Evolutionary conservation across 768 basidiomycete species (phyloP).

Genomic region (Suillus brevipes): DNA sequence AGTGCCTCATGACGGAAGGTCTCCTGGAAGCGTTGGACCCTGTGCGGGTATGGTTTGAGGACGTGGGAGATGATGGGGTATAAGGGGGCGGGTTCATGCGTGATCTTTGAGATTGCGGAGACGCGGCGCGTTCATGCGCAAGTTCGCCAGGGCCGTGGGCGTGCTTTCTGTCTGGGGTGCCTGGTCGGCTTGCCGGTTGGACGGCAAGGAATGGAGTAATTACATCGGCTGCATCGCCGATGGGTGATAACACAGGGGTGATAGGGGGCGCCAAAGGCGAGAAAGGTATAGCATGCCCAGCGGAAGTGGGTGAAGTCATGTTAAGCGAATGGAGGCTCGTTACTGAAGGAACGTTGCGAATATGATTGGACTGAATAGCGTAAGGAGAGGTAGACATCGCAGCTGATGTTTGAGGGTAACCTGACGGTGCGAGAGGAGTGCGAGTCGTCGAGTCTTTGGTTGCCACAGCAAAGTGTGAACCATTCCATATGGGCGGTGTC

Average conservation of each 20-base stretch:
- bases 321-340: conserved; percentile 10
- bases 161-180: conserved; percentile 2
- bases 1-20: conserved; percentile 6
- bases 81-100: conserved; percentile 33
- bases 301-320: conserved; percentile 3
- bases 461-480: conserved; percentile 3
- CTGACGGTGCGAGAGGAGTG: background rate
- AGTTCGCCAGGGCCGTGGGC: conserved; percentile 11
- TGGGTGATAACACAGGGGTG: background rate
- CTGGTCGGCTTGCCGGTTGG: conserved; percentile 7
- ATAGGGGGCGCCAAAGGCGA: conserved; percentile 1
- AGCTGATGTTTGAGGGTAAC: conserved; percentile 5
- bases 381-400: conserved; percentile 1
- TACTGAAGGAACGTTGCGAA: conserved; percentile 15
- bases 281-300: background rate
- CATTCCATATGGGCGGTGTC: background rate
- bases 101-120: conserved; percentile 12
- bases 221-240: conserved; percentile 23
- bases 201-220: conserved; percentile 24
- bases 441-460: conserved; percentile 4
- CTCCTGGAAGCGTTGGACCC: background rate
- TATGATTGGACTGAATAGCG: background rate
- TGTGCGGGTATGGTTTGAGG: background rate
- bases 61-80: conserved; percentile 10
- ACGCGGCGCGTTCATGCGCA: background rate